Evolutionary conservation across 2,329 filamentous ascomycete genomes (phyloP).

Genomic region (Trichoderma koningiopsis): DNA sequence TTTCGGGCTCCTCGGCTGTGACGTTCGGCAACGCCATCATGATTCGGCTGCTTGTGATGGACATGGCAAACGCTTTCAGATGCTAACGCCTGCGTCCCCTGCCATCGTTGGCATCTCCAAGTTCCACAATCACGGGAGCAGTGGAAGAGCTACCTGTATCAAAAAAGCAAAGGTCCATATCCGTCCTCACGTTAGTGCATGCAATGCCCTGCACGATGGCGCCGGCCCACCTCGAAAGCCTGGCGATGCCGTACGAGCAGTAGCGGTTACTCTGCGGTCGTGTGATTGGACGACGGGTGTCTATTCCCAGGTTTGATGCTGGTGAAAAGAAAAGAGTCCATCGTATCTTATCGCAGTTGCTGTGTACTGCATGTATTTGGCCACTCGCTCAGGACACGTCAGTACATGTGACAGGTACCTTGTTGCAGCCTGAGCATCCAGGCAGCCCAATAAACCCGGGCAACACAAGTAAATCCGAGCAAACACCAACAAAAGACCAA

Average conservation of each 20-base stretch:
- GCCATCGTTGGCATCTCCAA: background rate
- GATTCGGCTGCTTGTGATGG: slow-evolving; percentile 5
- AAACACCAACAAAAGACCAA: background rate
- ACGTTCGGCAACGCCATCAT: slow-evolving; percentile 1
- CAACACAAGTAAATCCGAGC: background rate
- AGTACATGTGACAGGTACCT: background rate
- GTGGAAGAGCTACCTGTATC: background rate
- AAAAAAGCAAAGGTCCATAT: background rate
- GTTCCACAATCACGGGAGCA: slow-evolving; percentile 16
- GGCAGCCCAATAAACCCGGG: background rate
- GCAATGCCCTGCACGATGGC: slow-evolving; percentile 1
- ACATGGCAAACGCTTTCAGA: background rate
- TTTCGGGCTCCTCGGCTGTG: slow-evolving; percentile 16
- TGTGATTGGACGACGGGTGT: slow-evolving; percentile 12
- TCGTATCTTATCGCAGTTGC: background rate
- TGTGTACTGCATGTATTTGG: background rate
- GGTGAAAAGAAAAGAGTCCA: background rate
- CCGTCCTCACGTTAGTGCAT: background rate
- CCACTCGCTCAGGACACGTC: background rate
- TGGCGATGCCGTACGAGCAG: background rate
- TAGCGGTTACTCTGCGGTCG: background rate
- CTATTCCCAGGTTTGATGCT: background rate
- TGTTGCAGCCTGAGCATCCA: background rate
- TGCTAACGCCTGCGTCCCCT: background rate
- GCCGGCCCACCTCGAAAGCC: slow-evolving; percentile 15